A percentile compares a stretch with the other conserved stretches of the same genome.
phyloP scores from a whole-genome alignment of 2,329 filamentous ascomycete species.

The Pleurostoma richardsiae region DNA sequence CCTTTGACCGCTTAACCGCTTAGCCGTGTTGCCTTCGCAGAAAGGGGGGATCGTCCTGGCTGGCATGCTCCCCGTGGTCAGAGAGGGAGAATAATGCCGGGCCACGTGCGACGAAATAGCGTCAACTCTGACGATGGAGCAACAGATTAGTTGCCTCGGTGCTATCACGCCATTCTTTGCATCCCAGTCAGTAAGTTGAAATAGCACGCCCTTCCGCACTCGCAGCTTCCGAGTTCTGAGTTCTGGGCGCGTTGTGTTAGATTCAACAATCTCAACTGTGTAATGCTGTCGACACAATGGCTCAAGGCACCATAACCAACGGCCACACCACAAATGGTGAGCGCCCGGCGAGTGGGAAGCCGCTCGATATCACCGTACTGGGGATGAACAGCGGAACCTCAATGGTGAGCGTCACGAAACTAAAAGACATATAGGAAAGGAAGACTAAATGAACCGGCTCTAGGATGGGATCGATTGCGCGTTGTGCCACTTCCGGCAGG shows the following conservation, averaged over 20 bases:
- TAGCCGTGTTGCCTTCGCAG: background rate
- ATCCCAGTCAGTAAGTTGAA: background rate
- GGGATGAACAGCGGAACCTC: slow-evolving; percentile 49
- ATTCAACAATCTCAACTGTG: background rate
- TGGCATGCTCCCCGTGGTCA: no score
- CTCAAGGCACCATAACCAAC: background rate
- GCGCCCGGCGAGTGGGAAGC: slow-evolving; percentile 9
- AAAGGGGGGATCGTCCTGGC: background rate
- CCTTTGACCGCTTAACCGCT: background rate
- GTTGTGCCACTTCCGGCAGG: slow-evolving; percentile 50
- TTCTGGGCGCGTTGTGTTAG: background rate
- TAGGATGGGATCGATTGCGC: slow-evolving; percentile 57
- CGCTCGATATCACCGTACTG: slow-evolving; percentile 45
- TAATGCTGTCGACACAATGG: background rate
- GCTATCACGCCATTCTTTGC: no score
- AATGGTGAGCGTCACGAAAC: slow-evolving; percentile 24
- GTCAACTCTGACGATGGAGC: no score
- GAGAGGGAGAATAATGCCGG: no score
- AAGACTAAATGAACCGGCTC: no score
- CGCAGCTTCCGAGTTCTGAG: no score
- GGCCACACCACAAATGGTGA: background rate
- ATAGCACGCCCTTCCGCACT: background rate
- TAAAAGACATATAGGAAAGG: no score
- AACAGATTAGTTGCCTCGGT: no score
- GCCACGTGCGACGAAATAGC: no score